These are phyloP conservation scores for Obba rivulosa DNA, from an alignment of 768 basidiomycete species.

Conservation along the genomic window DNA sequence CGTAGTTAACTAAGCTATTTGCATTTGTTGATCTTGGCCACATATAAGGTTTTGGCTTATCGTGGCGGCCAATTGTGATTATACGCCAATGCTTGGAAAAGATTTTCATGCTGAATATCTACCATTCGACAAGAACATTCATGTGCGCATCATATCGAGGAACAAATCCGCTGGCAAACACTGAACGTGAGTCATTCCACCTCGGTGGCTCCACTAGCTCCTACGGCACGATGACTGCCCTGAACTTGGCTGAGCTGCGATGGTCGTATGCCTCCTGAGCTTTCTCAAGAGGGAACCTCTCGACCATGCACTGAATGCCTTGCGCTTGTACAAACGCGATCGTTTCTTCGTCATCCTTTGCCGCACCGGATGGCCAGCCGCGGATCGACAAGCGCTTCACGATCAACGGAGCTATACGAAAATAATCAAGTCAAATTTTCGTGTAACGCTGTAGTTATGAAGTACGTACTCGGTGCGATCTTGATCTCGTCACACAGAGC, in stretches of 20 bases:
- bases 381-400: conserved; percentile 18
- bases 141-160: too few relatives aligned
- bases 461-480: conserved; percentile 13
- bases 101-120: too few relatives aligned
- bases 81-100: too few relatives aligned
- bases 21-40: too few relatives aligned
- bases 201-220: background rate
- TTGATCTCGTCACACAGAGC: conserved; percentile 12
- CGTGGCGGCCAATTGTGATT: too few relatives aligned
- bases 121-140: too few relatives aligned
- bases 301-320: conserved; percentile 16
- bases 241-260: conserved; percentile 14
- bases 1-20: too few relatives aligned
- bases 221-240: conserved; percentile 19
- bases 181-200: too few relatives aligned
- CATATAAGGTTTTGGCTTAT: too few relatives aligned
- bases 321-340: conserved; percentile 13
- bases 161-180: too few relatives aligned
- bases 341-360: conserved; percentile 17
- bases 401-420: conserved; percentile 10
- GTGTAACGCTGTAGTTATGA: background rate
- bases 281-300: conserved; percentile 19
- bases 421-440: conserved; percentile 1
- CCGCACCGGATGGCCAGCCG: conserved; percentile 17
- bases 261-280: conserved; percentile 21